These are phyloP conservation scores for Bjerkandera adusta DNA, from an alignment of 1,284 basidiomycete genomes.

Conservation along the genomic window DNA sequence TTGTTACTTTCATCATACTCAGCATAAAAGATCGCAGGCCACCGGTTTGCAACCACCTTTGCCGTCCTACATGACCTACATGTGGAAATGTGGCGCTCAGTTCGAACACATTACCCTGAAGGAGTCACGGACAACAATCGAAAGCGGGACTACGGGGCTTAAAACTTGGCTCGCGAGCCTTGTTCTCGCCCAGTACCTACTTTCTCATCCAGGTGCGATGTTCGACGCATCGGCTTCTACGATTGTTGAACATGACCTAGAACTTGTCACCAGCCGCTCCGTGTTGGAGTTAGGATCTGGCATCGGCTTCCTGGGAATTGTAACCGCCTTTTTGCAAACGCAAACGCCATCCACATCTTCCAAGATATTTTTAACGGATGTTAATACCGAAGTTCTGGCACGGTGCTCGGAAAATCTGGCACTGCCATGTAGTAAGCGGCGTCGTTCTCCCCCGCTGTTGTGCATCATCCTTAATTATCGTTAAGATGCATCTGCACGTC, in stretches of 20 bases:
- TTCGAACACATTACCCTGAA: slow-evolving; percentile 54
- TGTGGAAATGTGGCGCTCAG: slow-evolving; percentile 41
- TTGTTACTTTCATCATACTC: neutral
- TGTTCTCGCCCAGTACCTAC: slow-evolving; percentile 61
- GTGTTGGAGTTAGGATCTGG: slow-evolving; percentile 75
- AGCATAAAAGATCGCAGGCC: slow-evolving; percentile 11
- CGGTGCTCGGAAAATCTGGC: slow-evolving; percentile 57
- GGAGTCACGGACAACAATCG: slow-evolving; percentile 70
- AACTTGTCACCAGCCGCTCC: slow-evolving; percentile 41
- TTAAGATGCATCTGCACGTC: slow-evolving; percentile 51
- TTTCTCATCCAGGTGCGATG: slow-evolving; percentile 45
- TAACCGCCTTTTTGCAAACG: slow-evolving; percentile 54
- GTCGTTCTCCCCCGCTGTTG: slow-evolving; percentile 2
- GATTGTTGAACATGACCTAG: slow-evolving; percentile 33
- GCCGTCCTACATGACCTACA: slow-evolving; percentile 63
- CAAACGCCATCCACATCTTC: neutral
- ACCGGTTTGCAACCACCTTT: slow-evolving; percentile 33
- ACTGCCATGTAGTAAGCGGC: slow-evolving; percentile 61
- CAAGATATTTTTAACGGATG: slow-evolving; percentile 54
- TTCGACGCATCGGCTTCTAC: neutral
- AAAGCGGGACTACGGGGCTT: slow-evolving; percentile 73
- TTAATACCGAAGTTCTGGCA: slow-evolving; percentile 59
- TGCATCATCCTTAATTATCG: slow-evolving; percentile 5
- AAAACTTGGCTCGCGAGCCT: slow-evolving; percentile 76
- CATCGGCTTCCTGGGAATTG: slow-evolving; percentile 66